These are phyloP conservation scores for Fragilaria crotonensis DNA, from an alignment of 108 stramenopile species.

Conservation along the genomic window DNA sequence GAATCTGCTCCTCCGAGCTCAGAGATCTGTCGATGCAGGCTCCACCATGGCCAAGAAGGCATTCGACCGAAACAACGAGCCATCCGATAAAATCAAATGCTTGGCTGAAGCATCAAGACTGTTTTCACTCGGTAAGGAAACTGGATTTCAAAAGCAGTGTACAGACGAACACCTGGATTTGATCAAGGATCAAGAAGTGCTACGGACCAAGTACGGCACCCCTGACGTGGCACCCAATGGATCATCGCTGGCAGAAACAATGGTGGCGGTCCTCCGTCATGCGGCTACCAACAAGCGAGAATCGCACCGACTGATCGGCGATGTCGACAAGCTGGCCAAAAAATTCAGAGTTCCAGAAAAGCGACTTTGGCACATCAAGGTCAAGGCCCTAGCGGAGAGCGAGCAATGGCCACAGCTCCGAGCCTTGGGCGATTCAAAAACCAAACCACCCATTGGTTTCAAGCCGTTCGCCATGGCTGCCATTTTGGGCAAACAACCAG, in stretches of 20 bases:
- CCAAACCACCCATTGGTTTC: conserved; percentile 77
- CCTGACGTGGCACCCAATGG: conserved; percentile 55
- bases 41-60: conserved; percentile 47
- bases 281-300: conserved; percentile 61
- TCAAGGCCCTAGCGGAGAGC: conserved; percentile 67
- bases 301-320: conserved; percentile 53
- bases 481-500: conserved; percentile 46
- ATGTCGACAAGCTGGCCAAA: conserved; percentile 77
- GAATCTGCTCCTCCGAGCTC: conserved; percentile 43
- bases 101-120: conserved; percentile 53
- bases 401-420: conserved; percentile 67
- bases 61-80: conserved; percentile 18
- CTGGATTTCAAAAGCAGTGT: conserved; percentile 61
- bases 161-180: conserved; percentile 75
- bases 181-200: conserved; percentile 63
- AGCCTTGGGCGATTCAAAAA: conserved; percentile 60
- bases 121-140: conserved; percentile 70
- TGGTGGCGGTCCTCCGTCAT: conserved; percentile 51
- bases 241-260: conserved; percentile 61
- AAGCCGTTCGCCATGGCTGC: conserved; percentile 80
- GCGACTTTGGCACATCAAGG: conserved; percentile 71
- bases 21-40: conserved; percentile 56
- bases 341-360: conserved; percentile 85
- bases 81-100: conserved; percentile 12
- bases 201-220: conserved; percentile 49